phyloP scores from a whole-genome alignment of 2,329 filamentous ascomycete species.

The Tolypocladium album region DNA sequence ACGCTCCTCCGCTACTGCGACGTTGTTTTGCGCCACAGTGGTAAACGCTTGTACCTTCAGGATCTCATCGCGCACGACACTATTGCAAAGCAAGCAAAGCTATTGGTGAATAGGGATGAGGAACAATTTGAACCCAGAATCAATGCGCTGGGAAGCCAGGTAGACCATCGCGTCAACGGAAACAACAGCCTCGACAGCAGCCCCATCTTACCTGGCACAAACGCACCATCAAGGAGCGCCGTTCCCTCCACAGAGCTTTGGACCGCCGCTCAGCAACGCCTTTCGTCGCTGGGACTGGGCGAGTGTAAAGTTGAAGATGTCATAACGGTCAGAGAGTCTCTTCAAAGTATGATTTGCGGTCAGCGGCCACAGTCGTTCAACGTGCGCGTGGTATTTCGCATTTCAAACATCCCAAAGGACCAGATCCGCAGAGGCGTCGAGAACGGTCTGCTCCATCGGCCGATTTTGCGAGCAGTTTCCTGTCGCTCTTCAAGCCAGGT shows the following conservation, averaged over 20 bases:
- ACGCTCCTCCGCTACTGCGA: slow-evolving; percentile 26
- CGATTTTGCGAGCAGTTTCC: slow-evolving; percentile 19
- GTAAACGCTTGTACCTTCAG: slow-evolving; percentile 22
- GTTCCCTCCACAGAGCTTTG: background rate
- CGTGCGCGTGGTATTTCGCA: slow-evolving; percentile 19
- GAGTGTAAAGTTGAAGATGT: slow-evolving; percentile 15
- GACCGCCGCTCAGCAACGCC: slow-evolving; percentile 2
- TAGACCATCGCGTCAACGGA: too few species aligned
- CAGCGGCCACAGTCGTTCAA: slow-evolving; percentile 22
- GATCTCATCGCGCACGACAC: slow-evolving; percentile 20
- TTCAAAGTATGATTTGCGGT: slow-evolving; percentile 19
- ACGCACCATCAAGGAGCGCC: too few species aligned
- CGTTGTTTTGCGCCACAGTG: slow-evolving; percentile 12
- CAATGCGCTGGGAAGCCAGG: too few species aligned
- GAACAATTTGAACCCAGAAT: background rate
- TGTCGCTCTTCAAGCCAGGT: slow-evolving; percentile 6
- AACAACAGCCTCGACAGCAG: background rate
- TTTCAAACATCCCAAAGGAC: slow-evolving; percentile 7
- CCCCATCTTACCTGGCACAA: background rate
- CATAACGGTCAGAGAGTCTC: slow-evolving; percentile 16
- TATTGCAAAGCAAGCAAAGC: slow-evolving; percentile 17
- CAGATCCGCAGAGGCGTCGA: slow-evolving; percentile 17
- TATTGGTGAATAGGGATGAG: slow-evolving; percentile 9
- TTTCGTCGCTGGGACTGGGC: slow-evolving; percentile 8
- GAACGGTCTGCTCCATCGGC: slow-evolving; percentile 13